A percentile compares a stretch with the other conserved stretches of the same genome.
These are phyloP conservation scores for Fusarium temperatum DNA, from an alignment of 2,329 filamentous ascomycete species.

Conservation along the genomic window DNA sequence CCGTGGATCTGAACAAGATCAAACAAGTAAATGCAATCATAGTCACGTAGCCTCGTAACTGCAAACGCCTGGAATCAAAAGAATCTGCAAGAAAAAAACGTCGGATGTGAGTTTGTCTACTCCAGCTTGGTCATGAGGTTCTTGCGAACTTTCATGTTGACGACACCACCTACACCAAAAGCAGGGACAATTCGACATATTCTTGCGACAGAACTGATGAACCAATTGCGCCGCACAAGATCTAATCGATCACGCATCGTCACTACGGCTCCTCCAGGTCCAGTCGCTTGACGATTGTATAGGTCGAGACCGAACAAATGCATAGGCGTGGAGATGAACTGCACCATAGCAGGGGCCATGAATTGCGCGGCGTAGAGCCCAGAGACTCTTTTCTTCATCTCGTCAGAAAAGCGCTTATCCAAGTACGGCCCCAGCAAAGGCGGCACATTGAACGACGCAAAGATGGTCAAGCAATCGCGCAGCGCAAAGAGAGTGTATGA, in stretches of 20 bases:
- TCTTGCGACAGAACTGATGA: conserved; percentile 75
- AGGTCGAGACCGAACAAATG: conserved; percentile 87
- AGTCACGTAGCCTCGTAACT: conserved; percentile 3
- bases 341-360: conserved; percentile 78
- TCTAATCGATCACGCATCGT: conserved; percentile 68
- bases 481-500: conserved; percentile 82
- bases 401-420: conserved; percentile 61
- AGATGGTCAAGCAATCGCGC: conserved; percentile 88
- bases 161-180: conserved; percentile 87
- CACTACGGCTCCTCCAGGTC: conserved; percentile 40
- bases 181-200: conserved; percentile 89
- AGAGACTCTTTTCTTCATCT: conserved; percentile 54
- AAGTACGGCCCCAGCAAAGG: conserved; percentile 78
- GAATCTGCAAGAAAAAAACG: not conserved
- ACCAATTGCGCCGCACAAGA: conserved; percentile 79
- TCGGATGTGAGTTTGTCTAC: conserved; percentile 20
- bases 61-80: conserved; percentile 12
- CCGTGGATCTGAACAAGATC: conserved; percentile 4
- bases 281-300: conserved; percentile 72
- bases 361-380: conserved; percentile 80
- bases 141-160: conserved; percentile 77
- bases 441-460: conserved; percentile 91
- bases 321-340: conserved; percentile 82
- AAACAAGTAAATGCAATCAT: conserved; percentile 12
- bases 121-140: conserved; percentile 71